Conservation (phyloP, 2,329 filamentous ascomycete species). For the Aspergillus felis region DNA sequence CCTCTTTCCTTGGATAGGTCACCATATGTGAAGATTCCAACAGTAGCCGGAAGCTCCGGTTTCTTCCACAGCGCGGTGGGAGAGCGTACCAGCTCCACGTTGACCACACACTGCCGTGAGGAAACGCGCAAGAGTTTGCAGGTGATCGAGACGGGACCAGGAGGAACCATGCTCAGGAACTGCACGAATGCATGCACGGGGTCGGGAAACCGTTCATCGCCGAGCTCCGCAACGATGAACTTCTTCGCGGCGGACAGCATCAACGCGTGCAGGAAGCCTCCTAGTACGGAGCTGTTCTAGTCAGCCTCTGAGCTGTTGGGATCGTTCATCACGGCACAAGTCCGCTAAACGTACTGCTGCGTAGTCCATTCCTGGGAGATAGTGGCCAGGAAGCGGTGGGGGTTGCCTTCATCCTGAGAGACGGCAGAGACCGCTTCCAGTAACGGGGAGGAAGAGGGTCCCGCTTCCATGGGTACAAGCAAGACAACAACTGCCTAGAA, state of each 20-base stretch:
- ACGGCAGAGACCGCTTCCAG: slow-evolving; percentile 14
- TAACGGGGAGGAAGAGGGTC: slow-evolving; percentile 2
- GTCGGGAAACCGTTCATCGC: slow-evolving; percentile 11
- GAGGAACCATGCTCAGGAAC: slow-evolving; percentile 16
- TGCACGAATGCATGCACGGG: slow-evolving; percentile 19
- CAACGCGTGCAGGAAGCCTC: slow-evolving; percentile 17
- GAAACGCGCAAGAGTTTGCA: slow-evolving; percentile 14
- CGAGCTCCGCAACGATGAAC: slow-evolving; percentile 11
- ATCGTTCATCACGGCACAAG: not conserved
- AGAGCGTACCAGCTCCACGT: slow-evolving; percentile 8
- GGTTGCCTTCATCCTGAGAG: slow-evolving; percentile 7
- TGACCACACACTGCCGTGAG: slow-evolving; percentile 16
- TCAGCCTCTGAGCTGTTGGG: slow-evolving; percentile 5
- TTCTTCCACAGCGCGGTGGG: not conserved
- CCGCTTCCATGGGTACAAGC: slow-evolving; percentile 3
- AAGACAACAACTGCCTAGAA: not conserved
- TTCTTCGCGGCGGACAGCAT: slow-evolving; percentile 15
- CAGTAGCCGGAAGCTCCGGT: slow-evolving; percentile 1
- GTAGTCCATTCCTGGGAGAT: slow-evolving; percentile 19
- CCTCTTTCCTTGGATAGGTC: slow-evolving; percentile 16
- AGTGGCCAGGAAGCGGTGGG: slow-evolving; percentile 10
- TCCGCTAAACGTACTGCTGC: slow-evolving; percentile 16
- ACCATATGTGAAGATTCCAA: slow-evolving; percentile 15
- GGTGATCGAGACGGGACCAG: slow-evolving; percentile 12
- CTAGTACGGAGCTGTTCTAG: slow-evolving; percentile 17